Evolutionary conservation across 2,329 filamentous ascomycete genomes (phyloP).

Genomic region (Venturia oleaginea): DNA sequence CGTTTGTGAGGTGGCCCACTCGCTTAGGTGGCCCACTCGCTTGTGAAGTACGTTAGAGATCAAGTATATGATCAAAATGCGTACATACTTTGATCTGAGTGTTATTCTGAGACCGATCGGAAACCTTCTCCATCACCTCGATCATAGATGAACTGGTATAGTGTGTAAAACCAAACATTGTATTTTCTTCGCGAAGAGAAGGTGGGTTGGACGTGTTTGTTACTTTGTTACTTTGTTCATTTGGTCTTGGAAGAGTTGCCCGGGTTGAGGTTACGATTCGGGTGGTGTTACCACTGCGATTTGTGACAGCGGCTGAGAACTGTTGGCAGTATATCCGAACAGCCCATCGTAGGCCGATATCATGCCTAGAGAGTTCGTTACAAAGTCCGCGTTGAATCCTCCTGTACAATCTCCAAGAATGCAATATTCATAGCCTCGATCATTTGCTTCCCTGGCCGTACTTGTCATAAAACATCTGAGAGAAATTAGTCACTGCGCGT

Average conservation of each 20-base stretch:
- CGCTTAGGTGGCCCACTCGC: too few species aligned
- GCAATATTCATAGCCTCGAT: slow-evolving; percentile 48
- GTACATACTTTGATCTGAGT: background rate
- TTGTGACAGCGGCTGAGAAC: slow-evolving; percentile 26
- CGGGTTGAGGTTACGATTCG: background rate
- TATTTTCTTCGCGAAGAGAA: background rate
- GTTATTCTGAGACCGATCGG: background rate
- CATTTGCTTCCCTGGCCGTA: slow-evolving; percentile 43
- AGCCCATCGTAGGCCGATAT: slow-evolving; percentile 37
- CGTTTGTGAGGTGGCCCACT: too few species aligned
- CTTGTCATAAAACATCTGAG: slow-evolving; percentile 39
- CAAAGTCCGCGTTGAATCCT: slow-evolving; percentile 34
- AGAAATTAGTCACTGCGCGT: background rate
- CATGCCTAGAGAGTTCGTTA: slow-evolving; percentile 35
- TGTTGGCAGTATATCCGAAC: slow-evolving; percentile 36
- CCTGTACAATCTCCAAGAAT: slow-evolving; percentile 39
- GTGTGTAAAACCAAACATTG: background rate
- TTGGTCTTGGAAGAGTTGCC: background rate
- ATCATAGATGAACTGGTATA: background rate
- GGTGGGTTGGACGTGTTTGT: background rate
- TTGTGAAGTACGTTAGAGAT: too few species aligned
- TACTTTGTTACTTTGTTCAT: background rate
- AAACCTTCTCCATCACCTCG: background rate
- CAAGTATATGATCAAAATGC: background rate
- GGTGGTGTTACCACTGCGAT: slow-evolving; percentile 16